phyloP scores from a whole-genome alignment of 805 yeast species.

The Metschnikowia picachoensis region DNA sequence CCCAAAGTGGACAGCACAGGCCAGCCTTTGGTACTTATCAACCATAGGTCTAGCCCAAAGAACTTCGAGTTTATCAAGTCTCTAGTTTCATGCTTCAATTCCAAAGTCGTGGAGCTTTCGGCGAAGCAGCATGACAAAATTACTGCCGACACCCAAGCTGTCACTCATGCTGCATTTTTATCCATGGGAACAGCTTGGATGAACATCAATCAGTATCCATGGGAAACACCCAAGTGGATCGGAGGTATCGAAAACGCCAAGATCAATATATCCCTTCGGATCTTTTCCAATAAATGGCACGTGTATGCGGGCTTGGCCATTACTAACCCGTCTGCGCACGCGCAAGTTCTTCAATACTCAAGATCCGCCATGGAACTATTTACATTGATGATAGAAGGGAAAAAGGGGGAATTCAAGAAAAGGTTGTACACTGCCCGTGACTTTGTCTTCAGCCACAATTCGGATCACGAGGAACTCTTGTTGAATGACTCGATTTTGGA shows the following conservation, averaged over 20 bases:
- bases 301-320: conserved; percentile 97
- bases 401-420: conserved; percentile 50
- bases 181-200: conserved; percentile 98
- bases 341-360: conserved; percentile 86
- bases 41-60: conserved; percentile 60
- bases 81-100: conserved; percentile 67
- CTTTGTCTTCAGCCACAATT: conserved; percentile 69
- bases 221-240: conserved; percentile 81
- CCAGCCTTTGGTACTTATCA: conserved; percentile 86
- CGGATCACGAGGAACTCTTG: conserved; percentile 52
- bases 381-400: conserved; percentile 74
- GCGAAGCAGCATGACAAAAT: conserved; percentile 92
- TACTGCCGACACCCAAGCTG: conserved; percentile 98
- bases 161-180: conserved; percentile 94
- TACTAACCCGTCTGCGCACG: conserved; percentile 91
- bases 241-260: conserved; percentile 97
- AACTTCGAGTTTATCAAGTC: conserved; percentile 58
- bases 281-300: conserved; percentile 94
- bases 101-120: conserved; percentile 70
- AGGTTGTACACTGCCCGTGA: conserved; percentile 66
- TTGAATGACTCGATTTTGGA: conserved; percentile 78
- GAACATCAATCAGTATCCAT: conserved; percentile 77
- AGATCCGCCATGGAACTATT: conserved; percentile 78
- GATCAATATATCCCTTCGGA: conserved; percentile 86
- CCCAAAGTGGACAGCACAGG: conserved; percentile 86